Evolutionary conservation across 352 stramenopile species (phyloP).

Genomic region (Globisporangium rhizosaccharum): DNA sequence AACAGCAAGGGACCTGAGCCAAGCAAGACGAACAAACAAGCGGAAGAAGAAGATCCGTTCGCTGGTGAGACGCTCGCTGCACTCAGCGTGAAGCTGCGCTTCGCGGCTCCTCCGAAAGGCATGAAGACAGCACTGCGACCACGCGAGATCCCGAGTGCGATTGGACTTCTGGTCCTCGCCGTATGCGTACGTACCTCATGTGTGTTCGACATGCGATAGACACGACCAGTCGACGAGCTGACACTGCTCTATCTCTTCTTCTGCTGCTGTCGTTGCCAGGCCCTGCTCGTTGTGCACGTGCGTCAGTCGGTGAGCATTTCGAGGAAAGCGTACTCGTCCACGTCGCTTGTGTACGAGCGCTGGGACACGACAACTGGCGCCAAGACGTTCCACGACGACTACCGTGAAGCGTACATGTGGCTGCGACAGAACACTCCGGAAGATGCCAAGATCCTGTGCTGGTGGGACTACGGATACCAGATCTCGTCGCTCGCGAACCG

Average conservation of each 20-base stretch:
- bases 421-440: slow-evolving; percentile 61
- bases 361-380: slow-evolving; percentile 41
- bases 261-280: slow-evolving; percentile 15
- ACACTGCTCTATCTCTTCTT: neutral
- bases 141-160: slow-evolving; percentile 18
- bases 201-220: slow-evolving; percentile 1
- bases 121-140: slow-evolving; percentile 6
- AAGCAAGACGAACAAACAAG: neutral
- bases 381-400: slow-evolving; percentile 61
- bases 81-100: slow-evolving; percentile 27
- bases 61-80: slow-evolving; percentile 25
- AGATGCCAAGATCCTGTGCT: slow-evolving; percentile 70
- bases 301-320: slow-evolving; percentile 56
- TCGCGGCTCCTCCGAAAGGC: slow-evolving; percentile 12
- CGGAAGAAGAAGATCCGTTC: slow-evolving; percentile 4
- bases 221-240: neutral
- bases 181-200: slow-evolving; percentile 32
- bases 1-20: too few species aligned
- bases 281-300: slow-evolving; percentile 66
- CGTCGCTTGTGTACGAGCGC: slow-evolving; percentile 65
- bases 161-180: slow-evolving; percentile 46
- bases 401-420: slow-evolving; percentile 81
- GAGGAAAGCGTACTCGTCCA: slow-evolving; percentile 75
- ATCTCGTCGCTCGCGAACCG: slow-evolving; percentile 78
- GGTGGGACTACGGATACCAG: slow-evolving; percentile 89